Percentiles rank a stretch among this genome's conserved stretches.
Evolutionary conservation across 352 stramenopile genomes (phyloP).

Genomic region (Phytopythium oedochilum): DNA sequence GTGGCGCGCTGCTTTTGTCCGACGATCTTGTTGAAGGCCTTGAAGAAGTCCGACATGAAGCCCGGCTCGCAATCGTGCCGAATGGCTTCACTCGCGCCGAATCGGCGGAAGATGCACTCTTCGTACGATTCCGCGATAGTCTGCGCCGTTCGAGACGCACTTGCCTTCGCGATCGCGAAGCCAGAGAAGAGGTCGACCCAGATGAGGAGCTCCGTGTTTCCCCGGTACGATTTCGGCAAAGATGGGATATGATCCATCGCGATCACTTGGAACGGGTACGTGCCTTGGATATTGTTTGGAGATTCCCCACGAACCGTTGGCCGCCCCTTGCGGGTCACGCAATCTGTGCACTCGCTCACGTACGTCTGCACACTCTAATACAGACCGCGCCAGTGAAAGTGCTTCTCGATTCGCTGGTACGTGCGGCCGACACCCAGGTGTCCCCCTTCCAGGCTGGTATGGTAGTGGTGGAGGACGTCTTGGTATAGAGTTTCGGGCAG

Average conservation of each 20-base stretch:
- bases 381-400: conserved; percentile 6
- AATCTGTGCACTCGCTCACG: neutral
- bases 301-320: conserved; percentile 4
- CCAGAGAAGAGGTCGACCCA: neutral
- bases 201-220: conserved; percentile 8
- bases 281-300: conserved; percentile 5
- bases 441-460: conserved; percentile 3
- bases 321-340: neutral
- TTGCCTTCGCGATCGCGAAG: neutral
- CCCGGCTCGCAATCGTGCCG: conserved; percentile 10
- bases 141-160: neutral
- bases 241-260: conserved; percentile 14
- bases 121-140: conserved; percentile 1
- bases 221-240: conserved; percentile 1
- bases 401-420: neutral
- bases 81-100: conserved; percentile 11
- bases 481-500: conserved; percentile 4
- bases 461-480: conserved; percentile 9
- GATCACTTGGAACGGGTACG: conserved; percentile 8
- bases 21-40: conserved; percentile 4
- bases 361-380: conserved; percentile 3
- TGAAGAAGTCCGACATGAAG: conserved; percentile 11
- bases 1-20: conserved; percentile 1
- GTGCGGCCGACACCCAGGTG: conserved; percentile 10
- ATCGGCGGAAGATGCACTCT: conserved; percentile 7